A percentile compares a stretch with the other conserved stretches of the same genome.
phyloP scores from a whole-genome alignment of 2,329 filamentous ascomycete genomes.

The Dactylellina leptospora region DNA sequence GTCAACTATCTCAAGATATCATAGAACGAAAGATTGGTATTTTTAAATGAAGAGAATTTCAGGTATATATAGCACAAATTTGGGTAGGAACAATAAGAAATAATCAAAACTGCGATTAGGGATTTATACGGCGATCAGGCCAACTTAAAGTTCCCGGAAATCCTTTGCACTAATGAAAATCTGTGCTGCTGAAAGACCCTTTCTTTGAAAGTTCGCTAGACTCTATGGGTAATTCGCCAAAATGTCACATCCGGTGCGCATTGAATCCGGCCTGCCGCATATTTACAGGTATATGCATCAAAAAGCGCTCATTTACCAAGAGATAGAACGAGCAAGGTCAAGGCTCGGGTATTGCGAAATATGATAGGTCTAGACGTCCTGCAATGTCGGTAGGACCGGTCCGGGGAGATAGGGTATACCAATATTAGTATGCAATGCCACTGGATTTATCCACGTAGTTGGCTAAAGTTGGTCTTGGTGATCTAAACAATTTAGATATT shows the following conservation, averaged over 20 bases:
- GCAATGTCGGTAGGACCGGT: not conserved
- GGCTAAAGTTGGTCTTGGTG: not conserved
- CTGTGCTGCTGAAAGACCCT: not conserved
- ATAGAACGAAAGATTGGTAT: no score
- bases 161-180: not conserved
- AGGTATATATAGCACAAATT: no score
- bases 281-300: not conserved
- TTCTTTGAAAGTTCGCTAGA: not conserved
- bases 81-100: no score
- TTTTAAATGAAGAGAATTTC: no score
- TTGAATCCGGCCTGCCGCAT: not conserved
- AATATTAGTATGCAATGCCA: not conserved
- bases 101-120: no score
- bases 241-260: not conserved
- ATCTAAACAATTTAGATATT: not conserved
- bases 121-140: no score
- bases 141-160: no score
- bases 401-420: not conserved
- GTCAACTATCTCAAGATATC: no score
- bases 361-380: not conserved
- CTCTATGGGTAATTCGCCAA: not conserved
- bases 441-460: not conserved
- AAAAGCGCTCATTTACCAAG: no score
- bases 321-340: not conserved
- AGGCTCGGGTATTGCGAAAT: slow-evolving; percentile 1